phyloP scores from a whole-genome alignment of 2,329 filamentous ascomycete species.

The Albophoma yamanashiensis region DNA sequence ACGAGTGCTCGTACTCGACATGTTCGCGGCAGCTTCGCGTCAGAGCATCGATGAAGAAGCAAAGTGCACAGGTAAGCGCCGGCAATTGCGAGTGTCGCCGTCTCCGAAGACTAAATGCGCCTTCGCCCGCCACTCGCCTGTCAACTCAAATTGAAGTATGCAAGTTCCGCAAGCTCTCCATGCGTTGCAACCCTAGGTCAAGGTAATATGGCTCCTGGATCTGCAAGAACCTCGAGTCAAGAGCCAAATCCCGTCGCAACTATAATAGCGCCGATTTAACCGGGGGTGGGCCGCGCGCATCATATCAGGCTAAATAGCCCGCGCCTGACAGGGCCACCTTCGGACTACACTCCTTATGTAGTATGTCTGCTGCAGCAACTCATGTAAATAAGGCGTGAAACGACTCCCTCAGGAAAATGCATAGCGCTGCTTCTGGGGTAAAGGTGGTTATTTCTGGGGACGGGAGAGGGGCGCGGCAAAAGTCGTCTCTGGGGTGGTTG shows the following conservation, averaged over 20 bases:
- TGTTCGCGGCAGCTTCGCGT: too few species aligned
- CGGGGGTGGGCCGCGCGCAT: background rate
- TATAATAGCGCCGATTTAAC: background rate
- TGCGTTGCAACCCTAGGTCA: too few species aligned
- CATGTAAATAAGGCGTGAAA: background rate
- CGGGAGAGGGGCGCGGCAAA: background rate
- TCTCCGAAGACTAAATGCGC: too few species aligned
- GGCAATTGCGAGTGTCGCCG: too few species aligned
- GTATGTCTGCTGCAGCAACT: background rate
- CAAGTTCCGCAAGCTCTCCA: too few species aligned
- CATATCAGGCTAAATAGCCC: background rate
- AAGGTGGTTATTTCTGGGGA: background rate
- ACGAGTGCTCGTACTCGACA: too few species aligned
- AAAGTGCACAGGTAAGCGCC: too few species aligned
- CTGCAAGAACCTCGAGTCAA: background rate
- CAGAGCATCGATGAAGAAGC: too few species aligned
- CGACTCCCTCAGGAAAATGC: background rate
- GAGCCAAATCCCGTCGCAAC: background rate
- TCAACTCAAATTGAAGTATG: too few species aligned
- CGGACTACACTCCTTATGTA: background rate
- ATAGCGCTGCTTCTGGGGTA: background rate
- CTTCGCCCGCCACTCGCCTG: too few species aligned
- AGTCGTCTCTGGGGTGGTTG: background rate
- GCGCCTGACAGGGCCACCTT: background rate
- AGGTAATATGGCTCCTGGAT: too few species aligned